Evolutionary conservation across 495 filamentous ascomycete genomes (phyloP), one percentile per base, ranked within the genome.

Genomic region (Rhizodiscina lignyota): DNA sequence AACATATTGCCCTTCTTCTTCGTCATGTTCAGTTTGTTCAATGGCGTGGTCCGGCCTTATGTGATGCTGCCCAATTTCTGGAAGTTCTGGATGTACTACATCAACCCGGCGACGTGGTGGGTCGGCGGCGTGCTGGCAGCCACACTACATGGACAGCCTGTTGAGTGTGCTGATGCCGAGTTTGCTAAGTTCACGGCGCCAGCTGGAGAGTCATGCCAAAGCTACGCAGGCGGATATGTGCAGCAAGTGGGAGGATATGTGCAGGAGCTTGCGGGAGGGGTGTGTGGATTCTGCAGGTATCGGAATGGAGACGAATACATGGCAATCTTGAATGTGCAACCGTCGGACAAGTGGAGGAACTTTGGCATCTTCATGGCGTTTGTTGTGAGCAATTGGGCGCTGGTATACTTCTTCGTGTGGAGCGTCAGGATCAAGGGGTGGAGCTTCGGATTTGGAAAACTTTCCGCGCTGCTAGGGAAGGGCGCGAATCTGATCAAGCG

Each of bases 201-300:
- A 0, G 43, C 56, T 4, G 63, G 61, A 5, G 39, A 60, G 41
- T 64, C 55, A 4, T 75, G 70, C 39, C 51, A 61, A 15, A 42
- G 54, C 18, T 75, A 75, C 36, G 48, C 52, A n/a, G 49, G 48
- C 10, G 30, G 36, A 5, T 56, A 48, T 34, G 47, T 50, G 5
- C 21, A 38, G 4, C 44, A 48, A 35, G 32, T 39, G 5, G 54
- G 51, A 22, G 57, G 57, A 19, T 56, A 58, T 32, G 47, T 60
- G 15, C 30, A 53, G 89, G 89, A 1, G 89, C 91, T 24, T 91
- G 89, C 36, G 89, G 89, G 10, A 97, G 96, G 54, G 89, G 89
- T n/a, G 96, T 99, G 89, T 67, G 89, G n/a, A 94, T 96, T 47
- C 83, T 79, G 4, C 53, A 64, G 35, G 71, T 61, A 1, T 71